These are phyloP conservation scores for Neurospora sp. DNA, from an alignment of 495 filamentous ascomycete genomes.

Conservation along the genomic window DNA sequence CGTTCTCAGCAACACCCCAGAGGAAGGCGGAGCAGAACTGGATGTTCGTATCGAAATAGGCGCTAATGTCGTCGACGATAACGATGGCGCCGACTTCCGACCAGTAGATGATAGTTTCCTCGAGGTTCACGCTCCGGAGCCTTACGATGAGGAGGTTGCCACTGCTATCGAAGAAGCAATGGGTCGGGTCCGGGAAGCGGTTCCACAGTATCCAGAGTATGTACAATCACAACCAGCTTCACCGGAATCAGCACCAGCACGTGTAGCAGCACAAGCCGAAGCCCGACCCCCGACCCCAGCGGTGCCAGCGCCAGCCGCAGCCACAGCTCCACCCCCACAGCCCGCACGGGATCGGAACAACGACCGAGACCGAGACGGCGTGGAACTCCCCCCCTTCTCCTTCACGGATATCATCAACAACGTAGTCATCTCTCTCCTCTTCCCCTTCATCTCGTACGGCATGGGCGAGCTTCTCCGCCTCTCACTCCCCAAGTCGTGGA, in stretches of 20 bases:
- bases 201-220: not conserved
- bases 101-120: not conserved
- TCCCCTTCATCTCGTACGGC: constrained; percentile 34
- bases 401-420: constrained; percentile 21
- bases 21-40: constrained; percentile 32
- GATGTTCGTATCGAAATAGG: constrained; percentile 13
- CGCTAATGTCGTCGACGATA: not conserved
- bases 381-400: constrained; percentile 9
- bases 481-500: constrained; percentile 54
- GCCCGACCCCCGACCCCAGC: not conserved
- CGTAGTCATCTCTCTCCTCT: constrained; percentile 30
- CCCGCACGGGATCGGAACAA: not conserved
- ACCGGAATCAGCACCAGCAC: not conserved
- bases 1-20: not conserved
- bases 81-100: constrained; percentile 4
- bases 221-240: not conserved
- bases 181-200: not conserved
- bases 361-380: constrained; percentile 4
- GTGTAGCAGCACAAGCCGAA: not conserved
- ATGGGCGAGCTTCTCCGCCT: constrained; percentile 60
- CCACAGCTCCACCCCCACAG: constrained; percentile 1
- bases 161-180: not conserved
- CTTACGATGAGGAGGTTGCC: not conserved
- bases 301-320: not conserved
- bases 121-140: not conserved